Evolutionary conservation across 371 early-diverging fungal genomes (phyloP).

Genomic region (Actinomortierella ambigua): DNA sequence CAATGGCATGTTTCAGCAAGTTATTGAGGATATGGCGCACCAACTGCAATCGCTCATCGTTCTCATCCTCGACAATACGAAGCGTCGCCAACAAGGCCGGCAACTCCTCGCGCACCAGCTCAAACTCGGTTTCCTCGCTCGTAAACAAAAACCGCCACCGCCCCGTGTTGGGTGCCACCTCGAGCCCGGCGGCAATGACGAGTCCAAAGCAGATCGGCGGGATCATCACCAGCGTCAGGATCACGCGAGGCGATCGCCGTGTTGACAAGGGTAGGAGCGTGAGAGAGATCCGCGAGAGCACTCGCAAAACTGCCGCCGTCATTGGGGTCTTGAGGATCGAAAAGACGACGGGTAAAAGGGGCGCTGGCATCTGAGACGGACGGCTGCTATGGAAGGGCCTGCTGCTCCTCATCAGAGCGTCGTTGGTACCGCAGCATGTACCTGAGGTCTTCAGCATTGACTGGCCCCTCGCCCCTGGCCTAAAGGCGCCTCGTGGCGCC

Average conservation of each 20-base stretch:
- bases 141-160: conserved; percentile 59
- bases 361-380: conserved; percentile 18
- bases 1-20: conserved; percentile 28
- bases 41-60: conserved; percentile 22
- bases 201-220: conserved; percentile 41
- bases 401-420: too few species aligned
- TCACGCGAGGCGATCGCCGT: conserved; percentile 30
- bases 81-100: conserved; percentile 21
- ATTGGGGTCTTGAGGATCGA: conserved; percentile 41
- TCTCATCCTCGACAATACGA: conserved; percentile 16
- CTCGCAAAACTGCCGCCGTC: conserved; percentile 28
- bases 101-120: conserved; percentile 41
- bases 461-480: too few species aligned
- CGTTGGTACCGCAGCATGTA: too few species aligned
- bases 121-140: conserved; percentile 58
- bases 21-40: conserved; percentile 37
- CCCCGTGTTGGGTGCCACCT: conserved; percentile 62
- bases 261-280: conserved; percentile 36
- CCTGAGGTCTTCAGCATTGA: too few species aligned
- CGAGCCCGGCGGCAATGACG: conserved; percentile 39
- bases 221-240: conserved; percentile 28
- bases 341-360: conserved; percentile 26
- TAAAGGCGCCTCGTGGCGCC: too few species aligned
- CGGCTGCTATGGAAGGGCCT: conserved; percentile 21
- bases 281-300: conserved; percentile 34